Base-by-base conservation (phyloP, 208 protist genomes). In the Tritrichomonas musculus region DNA sequence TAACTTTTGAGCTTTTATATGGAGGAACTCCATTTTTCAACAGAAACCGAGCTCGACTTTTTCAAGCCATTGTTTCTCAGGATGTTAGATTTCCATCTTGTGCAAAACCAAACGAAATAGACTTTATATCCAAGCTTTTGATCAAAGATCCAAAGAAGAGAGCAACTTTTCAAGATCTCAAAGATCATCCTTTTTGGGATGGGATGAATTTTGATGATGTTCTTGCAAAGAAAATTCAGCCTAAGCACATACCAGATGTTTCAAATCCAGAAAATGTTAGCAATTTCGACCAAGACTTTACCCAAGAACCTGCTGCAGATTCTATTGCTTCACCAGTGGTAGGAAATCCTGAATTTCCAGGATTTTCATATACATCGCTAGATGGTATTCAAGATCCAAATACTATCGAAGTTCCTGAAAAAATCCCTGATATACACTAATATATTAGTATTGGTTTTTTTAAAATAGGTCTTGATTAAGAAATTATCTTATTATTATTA, bases 11-110 rank as follows among this genome's bases (percentile, higher is more conserved):
- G 17, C 5, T 60, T 5, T 17, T 60, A 22, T 60, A 5, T 22
- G 53, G 53, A 5, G 17, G 5, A 17, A 5, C 53, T 33, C 69
- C 69, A 44, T n/a, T 44, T 44, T n/a, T 77, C 36, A 30, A 44
- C 27, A 93, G 25, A 49, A 84, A 44, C 39, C 92, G 33, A 95
- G 96, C 60, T 95, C 13, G 97, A 73, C 95, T 95, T 33, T 95
- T 94, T 50, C 94, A 94, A 30, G 96, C 97, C 5, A 96, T 97
- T 72, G 36, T 96, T 1, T 75, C 55, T 64, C 95, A 88, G 22
- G 75, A 95, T 55, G 11, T 96, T 1, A 47, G 60, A 33, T 94
- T 96, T 77, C 95, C 95, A 49, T 66, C n/a, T 30, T 94, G 94
- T 53, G 92, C 93, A 30, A 94, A 95, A 30, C 75, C 92, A 41